phyloP scores from a whole-genome alignment of 2,329 filamentous ascomycete genomes.

The Pseudocercospora eumusae region DNA sequence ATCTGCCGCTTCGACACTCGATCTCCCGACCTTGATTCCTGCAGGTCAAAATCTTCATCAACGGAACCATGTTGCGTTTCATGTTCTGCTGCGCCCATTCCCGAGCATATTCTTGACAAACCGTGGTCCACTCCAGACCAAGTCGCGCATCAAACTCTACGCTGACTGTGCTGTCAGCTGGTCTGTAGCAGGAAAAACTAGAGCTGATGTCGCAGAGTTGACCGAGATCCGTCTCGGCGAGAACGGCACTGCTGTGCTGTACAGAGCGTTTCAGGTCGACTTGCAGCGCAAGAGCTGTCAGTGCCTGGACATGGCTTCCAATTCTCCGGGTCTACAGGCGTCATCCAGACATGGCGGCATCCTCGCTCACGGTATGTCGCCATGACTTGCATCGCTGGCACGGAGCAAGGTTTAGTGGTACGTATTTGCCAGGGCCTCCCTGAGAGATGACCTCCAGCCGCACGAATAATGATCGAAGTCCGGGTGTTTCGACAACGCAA shows the following conservation, averaged over 20 bases:
- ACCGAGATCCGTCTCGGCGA: constrained; percentile 4
- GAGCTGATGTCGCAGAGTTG: neutral
- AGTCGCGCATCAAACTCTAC: neutral
- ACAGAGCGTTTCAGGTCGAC: constrained; percentile 1
- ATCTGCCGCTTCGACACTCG: neutral
- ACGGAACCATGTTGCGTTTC: neutral
- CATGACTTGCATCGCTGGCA: neutral
- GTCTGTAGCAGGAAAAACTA: neutral
- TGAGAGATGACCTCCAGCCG: neutral
- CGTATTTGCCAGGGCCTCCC: neutral
- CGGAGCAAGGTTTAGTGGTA: neutral
- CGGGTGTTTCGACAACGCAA: neutral
- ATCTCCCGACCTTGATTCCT: neutral
- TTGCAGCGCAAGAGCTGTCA: neutral
- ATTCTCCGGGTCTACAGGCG: constrained; percentile 3
- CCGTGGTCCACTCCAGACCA: neutral
- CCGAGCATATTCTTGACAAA: neutral
- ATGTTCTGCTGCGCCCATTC: neutral
- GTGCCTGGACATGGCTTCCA: constrained; percentile 5
- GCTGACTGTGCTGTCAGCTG: neutral
- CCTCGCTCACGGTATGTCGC: neutral
- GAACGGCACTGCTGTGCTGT: neutral
- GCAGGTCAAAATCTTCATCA: neutral
- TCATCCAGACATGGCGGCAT: neutral
- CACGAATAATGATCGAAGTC: neutral